phyloP scores from a whole-genome alignment of 306 rosid genomes.

The Psophocarpus tetragonolobus region DNA sequence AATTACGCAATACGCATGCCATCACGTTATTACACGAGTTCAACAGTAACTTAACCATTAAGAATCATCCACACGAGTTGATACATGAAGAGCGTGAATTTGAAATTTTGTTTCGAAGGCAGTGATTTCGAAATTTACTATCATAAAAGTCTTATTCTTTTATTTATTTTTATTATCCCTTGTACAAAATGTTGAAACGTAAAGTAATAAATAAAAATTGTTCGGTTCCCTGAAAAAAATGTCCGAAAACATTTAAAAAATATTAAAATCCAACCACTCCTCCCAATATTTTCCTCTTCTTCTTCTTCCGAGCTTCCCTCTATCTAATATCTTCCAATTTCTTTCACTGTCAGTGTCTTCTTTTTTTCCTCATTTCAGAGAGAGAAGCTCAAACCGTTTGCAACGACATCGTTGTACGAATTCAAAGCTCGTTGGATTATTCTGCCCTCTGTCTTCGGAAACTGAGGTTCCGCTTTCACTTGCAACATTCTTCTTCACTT shows the following conservation, averaged over 20 bases:
- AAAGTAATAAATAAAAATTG: neutral
- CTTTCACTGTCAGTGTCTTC: conserved; percentile 49
- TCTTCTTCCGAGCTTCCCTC: neutral
- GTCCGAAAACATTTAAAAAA: neutral
- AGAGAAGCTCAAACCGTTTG: neutral
- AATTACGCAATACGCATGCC: too few species aligned
- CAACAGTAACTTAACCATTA: neutral
- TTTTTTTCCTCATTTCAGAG: conserved; percentile 7
- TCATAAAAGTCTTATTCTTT: neutral
- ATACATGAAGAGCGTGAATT: neutral
- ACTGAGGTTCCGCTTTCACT: conserved; percentile 14
- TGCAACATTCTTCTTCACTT: conserved; percentile 22
- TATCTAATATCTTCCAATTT: neutral
- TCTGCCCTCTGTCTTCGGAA: conserved; percentile 20
- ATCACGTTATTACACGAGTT: neutral
- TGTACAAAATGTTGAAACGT: neutral
- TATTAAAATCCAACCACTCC: conserved; percentile 57
- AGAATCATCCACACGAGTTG: neutral
- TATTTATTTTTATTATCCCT: neutral
- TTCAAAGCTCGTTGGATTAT: conserved; percentile 38
- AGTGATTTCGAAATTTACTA: neutral
- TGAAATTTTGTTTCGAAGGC: too few species aligned
- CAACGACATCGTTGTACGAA: neutral
- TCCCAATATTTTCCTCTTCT: conserved; percentile 33
- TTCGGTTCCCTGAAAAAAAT: too few species aligned